These are phyloP conservation scores for Aspergillus floridensis DNA, from an alignment of 2,329 filamentous ascomycete species.

Conservation along the genomic window DNA sequence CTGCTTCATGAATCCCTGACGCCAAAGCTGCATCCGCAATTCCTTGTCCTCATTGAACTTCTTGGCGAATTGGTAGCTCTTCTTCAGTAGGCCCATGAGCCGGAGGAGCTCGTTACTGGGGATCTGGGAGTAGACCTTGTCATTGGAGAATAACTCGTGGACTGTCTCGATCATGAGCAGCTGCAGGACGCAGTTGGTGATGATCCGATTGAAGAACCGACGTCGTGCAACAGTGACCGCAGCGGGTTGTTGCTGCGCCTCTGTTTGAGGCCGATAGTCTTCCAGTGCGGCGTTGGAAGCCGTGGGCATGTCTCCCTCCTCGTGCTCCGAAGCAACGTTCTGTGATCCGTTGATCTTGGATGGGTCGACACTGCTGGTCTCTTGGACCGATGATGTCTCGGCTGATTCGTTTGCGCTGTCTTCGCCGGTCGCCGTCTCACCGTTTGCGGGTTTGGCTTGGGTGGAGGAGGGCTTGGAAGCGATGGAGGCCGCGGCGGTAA, in stretches of 20 bases:
- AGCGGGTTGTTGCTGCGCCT: conserved; percentile 80
- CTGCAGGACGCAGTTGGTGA: conserved; percentile 95
- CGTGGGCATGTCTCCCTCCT: conserved; percentile 33
- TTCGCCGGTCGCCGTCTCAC: conserved; percentile 25
- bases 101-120: conserved; percentile 85
- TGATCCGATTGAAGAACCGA: conserved; percentile 98
- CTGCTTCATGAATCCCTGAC: conserved; percentile 99
- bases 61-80: conserved; percentile 93
- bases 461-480: conserved; percentile 29
- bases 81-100: conserved; percentile 91
- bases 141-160: conserved; percentile 96
- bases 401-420: conserved; percentile 24
- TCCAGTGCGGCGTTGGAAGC: conserved; percentile 60
- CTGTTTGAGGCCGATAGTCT: conserved; percentile 77
- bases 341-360: conserved; percentile 30
- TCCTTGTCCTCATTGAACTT: conserved; percentile 98
- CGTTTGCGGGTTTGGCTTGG: conserved; percentile 31
- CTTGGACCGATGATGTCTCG: conserved; percentile 21
- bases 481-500: conserved; percentile 69
- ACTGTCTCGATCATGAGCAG: conserved; percentile 99
- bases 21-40: conserved; percentile 87
- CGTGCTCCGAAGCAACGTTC: conserved; percentile 30
- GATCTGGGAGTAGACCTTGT: conserved; percentile 89
- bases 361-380: conserved; percentile 20
- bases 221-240: conserved; percentile 90